These are phyloP conservation scores for Hamigera avellanea DNA, from an alignment of 495 filamentous ascomycete genomes.

Conservation along the genomic window DNA sequence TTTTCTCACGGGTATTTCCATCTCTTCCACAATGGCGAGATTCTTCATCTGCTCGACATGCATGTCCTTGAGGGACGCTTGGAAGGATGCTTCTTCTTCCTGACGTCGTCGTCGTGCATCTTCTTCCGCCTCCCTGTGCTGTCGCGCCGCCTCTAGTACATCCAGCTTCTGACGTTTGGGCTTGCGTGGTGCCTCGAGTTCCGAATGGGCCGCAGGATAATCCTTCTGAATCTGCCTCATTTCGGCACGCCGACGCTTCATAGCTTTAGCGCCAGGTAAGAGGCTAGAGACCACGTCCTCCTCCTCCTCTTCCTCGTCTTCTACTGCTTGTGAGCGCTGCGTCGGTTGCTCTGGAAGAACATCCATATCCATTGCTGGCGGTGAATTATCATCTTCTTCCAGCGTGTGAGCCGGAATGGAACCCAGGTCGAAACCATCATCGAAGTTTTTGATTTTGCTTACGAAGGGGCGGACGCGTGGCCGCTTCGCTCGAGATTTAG, in stretches of 20 bases:
- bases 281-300: constrained; percentile 51
- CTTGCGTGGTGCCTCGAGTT: constrained; percentile 17
- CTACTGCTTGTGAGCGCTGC: too few species aligned
- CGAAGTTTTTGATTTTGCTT: constrained; percentile 70
- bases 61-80: constrained; percentile 42
- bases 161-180: constrained; percentile 50
- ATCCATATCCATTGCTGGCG: constrained; percentile 18
- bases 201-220: constrained; percentile 2
- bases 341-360: constrained; percentile 7
- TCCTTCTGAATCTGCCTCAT: constrained; percentile 10
- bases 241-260: constrained; percentile 50
- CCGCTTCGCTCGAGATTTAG: constrained; percentile 11
- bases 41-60: constrained; percentile 61
- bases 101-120: constrained; percentile 30
- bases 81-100: constrained; percentile 46
- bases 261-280: constrained; percentile 57
- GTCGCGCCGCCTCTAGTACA: constrained; percentile 55
- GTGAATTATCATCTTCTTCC: constrained; percentile 9
- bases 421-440: constrained; percentile 43
- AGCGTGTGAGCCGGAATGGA: constrained; percentile 25
- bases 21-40: constrained; percentile 69
- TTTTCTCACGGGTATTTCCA: constrained; percentile 43
- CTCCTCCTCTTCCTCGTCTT: constrained; percentile 25
- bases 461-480: constrained; percentile 26
- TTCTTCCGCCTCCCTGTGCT: constrained; percentile 59